Evolutionary conservation across 108 stramenopile species (phyloP), one percentile per base, ranked within the genome.

Genomic region (Nitzschia sp.): DNA sequence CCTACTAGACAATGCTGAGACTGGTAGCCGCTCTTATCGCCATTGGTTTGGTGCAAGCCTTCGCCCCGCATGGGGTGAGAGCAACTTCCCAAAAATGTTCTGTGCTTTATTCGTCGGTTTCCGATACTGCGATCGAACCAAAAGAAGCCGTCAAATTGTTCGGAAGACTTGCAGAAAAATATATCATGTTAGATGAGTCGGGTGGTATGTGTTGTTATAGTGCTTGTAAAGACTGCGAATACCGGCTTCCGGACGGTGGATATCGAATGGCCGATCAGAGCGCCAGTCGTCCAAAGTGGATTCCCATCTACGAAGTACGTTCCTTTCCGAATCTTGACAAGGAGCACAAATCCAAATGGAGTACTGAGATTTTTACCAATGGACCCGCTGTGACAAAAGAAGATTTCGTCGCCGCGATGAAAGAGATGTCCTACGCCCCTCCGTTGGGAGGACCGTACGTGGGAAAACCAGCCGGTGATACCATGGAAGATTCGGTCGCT

Each of bases 171-270:
- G 92, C 92, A 4, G 92, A 93, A 76, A 93, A 90, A 50, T 93
- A 93, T 60, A 90, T 93, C 35, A 81, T 93, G 88, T 58, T 90
- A 31, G 91, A 93, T 55, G 77, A 75, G 1, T 75, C 81, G 0
- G 91, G 85, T 35, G 91, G 91, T 9, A 85, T 88, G 88, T 93
- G 91, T 63, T 93, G 91, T 59, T 93, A 93, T 60, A 83, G 82
- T 5, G 91, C 72, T 16, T 93, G 91, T 52, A 78, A 73, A 27
- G 89, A 85, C 68, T 83, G 80, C 66, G 82, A 87, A 59, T 81
- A 58, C 54, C 82, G 92, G 33, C 80, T 89, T 26, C 92, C 92
- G 0, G 89, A 70, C 48, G 92, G 92, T 22, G 92, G 89, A 36
- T 93, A 93, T 55, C 59, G 77, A 26, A 90, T 90, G 92, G 84